Evolutionary conservation across 176 grass and related monocot species (phyloP), one percentile per base, ranked within the genome.

Genomic region (Hyparrhenia diplandra): DNA sequence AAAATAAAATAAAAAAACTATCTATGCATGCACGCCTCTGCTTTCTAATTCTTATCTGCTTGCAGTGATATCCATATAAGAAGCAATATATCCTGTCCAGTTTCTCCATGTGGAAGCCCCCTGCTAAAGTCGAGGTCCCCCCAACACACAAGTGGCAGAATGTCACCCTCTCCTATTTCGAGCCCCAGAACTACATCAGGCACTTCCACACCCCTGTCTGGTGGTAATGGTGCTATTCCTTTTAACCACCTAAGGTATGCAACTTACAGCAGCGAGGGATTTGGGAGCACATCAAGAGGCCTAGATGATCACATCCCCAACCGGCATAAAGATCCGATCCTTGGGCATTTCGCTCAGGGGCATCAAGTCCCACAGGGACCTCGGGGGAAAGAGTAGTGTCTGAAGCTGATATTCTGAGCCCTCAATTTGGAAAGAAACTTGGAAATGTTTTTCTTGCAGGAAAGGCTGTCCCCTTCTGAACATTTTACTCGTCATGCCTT

Each of bases 21-120:
- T 83, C 14, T 81, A 20, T 54, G 24, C 37, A 55, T 59, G 30
- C 46, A 61, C 10, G 29, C 6, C 3, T 45, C 39, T 67, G 23
- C 17, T 45, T 29, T 83, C 66, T 71, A 80, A 75, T 83, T 80
- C 9, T 60, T 83, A 39, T 72, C 81, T 51, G 58, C 42, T 82
- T 89, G 63, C 91, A 99, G 97, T 42, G 97, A 99, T 88, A 87
- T 93, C 8, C 85, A 75, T 63, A 59, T 91, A 41, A 73, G 89
- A 46, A 95, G 92, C 82, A 95, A 99, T 76, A 92, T 96, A 90
- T 99, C 97, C 21, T 99, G 97, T 73, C 97, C 97, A 39, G 93
- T 99, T 82, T 99, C 97, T 86, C 97, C 97, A 76, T 93, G 89
- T 81, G 86, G 97, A 90, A 99, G 97, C 67, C 97, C 97, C 72